Conservation (phyloP, 495 filamentous ascomycete genomes). For the Penicillium cosmopolitanum region DNA sequence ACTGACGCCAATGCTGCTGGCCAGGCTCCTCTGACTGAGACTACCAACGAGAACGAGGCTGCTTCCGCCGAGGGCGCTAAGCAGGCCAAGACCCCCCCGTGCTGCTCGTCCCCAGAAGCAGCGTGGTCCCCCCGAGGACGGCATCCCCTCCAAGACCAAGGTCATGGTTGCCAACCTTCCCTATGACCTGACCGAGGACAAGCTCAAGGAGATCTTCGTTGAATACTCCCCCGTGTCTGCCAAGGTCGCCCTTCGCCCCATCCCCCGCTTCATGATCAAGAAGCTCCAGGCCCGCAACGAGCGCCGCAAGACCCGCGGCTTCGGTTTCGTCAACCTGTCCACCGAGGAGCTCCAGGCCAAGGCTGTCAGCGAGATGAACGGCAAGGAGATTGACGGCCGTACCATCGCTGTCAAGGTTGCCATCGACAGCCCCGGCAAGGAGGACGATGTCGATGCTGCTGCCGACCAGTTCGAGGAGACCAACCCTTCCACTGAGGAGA, state of each 20-base stretch:
- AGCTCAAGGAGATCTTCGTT: constrained; percentile 95
- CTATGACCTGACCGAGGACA: constrained; percentile 96
- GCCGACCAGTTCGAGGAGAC: constrained; percentile 52
- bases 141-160: constrained; percentile 98
- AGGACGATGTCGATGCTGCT: constrained; percentile 81
- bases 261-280: constrained; percentile 99
- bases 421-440: constrained; percentile 99
- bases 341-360: constrained; percentile 97
- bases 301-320: constrained; percentile 98
- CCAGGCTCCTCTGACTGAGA: constrained; percentile 59
- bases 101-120: constrained; percentile 59
- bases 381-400: constrained; percentile 95
- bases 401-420: constrained; percentile 99
- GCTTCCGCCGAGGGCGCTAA: constrained; percentile 51
- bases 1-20: constrained; percentile 58
- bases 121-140: constrained; percentile 96
- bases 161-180: constrained; percentile 99
- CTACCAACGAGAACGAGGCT: constrained; percentile 61
- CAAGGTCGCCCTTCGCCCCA: constrained; percentile 97
- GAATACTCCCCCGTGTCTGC: constrained; percentile 88
- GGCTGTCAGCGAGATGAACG: constrained; percentile 97
- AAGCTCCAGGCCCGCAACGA: constrained; percentile 98
- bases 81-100: constrained; percentile 45
- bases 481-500: constrained; percentile 45
- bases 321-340: constrained; percentile 94